Conservation (phyloP, 73 alveolate genomes). For the Paramecium tetraurelia region DNA sequence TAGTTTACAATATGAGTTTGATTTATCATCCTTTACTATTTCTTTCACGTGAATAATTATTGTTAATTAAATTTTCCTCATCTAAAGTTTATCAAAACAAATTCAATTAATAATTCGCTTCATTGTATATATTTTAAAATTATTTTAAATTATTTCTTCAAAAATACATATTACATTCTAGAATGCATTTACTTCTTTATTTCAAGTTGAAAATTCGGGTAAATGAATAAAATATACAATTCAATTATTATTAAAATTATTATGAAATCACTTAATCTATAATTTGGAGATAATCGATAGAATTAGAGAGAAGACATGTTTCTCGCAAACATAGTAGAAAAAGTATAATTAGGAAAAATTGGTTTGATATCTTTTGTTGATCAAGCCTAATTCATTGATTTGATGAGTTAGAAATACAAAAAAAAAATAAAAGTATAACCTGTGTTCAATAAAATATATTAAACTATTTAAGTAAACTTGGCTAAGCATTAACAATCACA, state of each 20-base stretch:
- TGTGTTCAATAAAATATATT: neutral
- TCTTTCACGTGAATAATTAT: no score
- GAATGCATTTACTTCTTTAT: neutral
- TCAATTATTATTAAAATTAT: neutral
- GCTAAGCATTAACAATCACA: neutral
- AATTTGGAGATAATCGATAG: constrained; percentile 18
- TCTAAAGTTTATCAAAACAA: neutral
- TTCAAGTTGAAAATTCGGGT: neutral
- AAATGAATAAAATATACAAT: neutral
- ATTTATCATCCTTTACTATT: no score
- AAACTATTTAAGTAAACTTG: neutral
- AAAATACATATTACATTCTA: no score
- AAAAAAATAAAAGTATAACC: neutral
- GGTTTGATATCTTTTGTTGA: neutral
- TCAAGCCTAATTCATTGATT: neutral
- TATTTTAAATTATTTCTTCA: no score
- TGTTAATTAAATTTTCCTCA: no score
- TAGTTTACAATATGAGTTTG: no score
- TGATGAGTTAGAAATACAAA: neutral
- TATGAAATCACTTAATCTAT: constrained; percentile 11
- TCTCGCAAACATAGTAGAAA: neutral
- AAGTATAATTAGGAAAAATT: neutral
- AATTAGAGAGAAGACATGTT: neutral
- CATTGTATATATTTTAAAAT: neutral
- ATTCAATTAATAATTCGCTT: neutral